These are phyloP conservation scores for Diddensiella transvaalensis DNA, from an alignment of 805 yeast genomes.

Conservation along the genomic window DNA sequence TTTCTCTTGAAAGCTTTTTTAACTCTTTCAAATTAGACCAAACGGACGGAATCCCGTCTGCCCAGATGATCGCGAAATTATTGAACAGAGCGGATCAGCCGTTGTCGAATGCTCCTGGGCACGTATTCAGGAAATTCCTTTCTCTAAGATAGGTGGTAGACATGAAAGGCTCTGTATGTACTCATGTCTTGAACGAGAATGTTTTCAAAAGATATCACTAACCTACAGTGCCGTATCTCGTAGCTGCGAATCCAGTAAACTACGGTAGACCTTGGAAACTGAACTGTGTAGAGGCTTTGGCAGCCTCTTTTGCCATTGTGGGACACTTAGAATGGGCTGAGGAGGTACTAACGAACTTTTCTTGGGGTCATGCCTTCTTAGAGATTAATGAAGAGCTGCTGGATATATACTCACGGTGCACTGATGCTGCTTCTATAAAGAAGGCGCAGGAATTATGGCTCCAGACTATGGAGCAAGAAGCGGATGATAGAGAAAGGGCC, in stretches of 20 bases:
- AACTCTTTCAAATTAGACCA: too few species aligned
- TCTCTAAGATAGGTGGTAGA: slow-evolving; percentile 84
- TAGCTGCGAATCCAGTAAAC: slow-evolving; percentile 96
- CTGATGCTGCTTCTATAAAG: slow-evolving; percentile 71
- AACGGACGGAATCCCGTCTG: slow-evolving; percentile 88
- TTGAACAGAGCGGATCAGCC: slow-evolving; percentile 83
- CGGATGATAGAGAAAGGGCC: slow-evolving; percentile 30
- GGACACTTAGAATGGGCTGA: slow-evolving; percentile 90
- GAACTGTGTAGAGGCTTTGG: slow-evolving; percentile 95
- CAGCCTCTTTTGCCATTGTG: slow-evolving; percentile 93
- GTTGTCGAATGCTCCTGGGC: slow-evolving; percentile 99
- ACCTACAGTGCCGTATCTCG: slow-evolving; percentile 66
- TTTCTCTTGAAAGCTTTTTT: slow-evolving; percentile 10
- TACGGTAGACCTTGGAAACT: slow-evolving; percentile 95
- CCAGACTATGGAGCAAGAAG: slow-evolving; percentile 49
- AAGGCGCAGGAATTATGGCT: slow-evolving; percentile 75
- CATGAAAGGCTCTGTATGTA: slow-evolving; percentile 60
- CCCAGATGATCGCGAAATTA: slow-evolving; percentile 77
- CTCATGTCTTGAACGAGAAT: neutral
- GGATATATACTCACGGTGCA: slow-evolving; percentile 70
- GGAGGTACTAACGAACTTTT: slow-evolving; percentile 68
- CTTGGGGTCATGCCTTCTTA: slow-evolving; percentile 91
- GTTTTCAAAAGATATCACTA: neutral
- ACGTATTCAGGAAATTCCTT: slow-evolving; percentile 93
- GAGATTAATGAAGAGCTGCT: slow-evolving; percentile 77